phyloP scores from a whole-genome alignment of 1,284 basidiomycete species.

The Cutaneotrichosporon sp. region DNA sequence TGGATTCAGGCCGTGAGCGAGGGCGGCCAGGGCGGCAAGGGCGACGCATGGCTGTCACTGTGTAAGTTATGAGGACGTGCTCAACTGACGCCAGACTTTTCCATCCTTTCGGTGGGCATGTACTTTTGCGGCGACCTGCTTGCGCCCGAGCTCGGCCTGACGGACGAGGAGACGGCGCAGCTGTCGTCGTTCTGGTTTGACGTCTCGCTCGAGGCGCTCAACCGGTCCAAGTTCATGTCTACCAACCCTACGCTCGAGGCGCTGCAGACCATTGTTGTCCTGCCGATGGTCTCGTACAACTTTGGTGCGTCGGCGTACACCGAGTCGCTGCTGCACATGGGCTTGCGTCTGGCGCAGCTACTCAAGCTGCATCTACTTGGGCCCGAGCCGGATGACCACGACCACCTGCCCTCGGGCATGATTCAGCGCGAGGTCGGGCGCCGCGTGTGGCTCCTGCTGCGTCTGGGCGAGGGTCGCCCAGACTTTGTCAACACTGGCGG shows the following conservation, averaged over 20 bases:
- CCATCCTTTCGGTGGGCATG: conserved; percentile 19
- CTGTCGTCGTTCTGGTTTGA: conserved; percentile 22
- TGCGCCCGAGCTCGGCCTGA: conserved; percentile 17
- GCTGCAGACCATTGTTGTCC: conserved; percentile 19
- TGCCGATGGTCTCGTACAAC: conserved; percentile 22
- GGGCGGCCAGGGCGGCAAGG: conserved; percentile 15
- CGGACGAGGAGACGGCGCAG: conserved; percentile 14
- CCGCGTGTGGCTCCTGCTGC: conserved; percentile 19
- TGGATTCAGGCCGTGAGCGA: conserved; percentile 23
- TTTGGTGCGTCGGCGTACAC: conserved; percentile 24
- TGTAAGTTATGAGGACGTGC: conserved; percentile 6
- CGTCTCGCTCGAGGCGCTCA: conserved; percentile 23
- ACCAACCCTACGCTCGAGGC: conserved; percentile 24
- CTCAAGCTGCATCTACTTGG: conserved; percentile 20
- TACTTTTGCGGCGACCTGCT: conserved; percentile 21
- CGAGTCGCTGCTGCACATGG: conserved; percentile 21
- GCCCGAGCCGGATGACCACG: conserved; percentile 15
- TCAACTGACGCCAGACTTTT: conserved; percentile 14
- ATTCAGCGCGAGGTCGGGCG: conserved; percentile 19
- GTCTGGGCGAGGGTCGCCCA: conserved; percentile 20
- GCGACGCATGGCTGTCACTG: conserved; percentile 20
- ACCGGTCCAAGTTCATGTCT: conserved; percentile 23
- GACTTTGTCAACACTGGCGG: conserved; percentile 23
- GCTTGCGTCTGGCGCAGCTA: conserved; percentile 19
- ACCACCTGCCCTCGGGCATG: conserved; percentile 13